Evolutionary conservation across 2,329 filamentous ascomycete species (phyloP).

Genomic region (Microdochium paspali): DNA sequence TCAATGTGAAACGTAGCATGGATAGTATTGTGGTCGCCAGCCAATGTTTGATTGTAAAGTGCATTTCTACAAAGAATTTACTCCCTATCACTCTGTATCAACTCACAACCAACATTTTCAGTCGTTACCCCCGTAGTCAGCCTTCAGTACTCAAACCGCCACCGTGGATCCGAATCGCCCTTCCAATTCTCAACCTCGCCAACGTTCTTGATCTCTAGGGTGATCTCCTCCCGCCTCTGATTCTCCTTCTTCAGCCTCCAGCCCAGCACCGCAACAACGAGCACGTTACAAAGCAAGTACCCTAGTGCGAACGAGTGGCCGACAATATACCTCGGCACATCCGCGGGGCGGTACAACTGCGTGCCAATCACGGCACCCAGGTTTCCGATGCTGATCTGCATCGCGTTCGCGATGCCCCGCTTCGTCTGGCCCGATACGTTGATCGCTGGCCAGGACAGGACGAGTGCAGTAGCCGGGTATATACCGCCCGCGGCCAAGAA

Average conservation of each 20-base stretch:
- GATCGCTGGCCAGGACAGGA: constrained; percentile 61
- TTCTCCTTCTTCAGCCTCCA: constrained; percentile 50
- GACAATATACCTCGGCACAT: constrained; percentile 53
- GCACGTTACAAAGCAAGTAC: constrained; percentile 50
- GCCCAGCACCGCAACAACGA: constrained; percentile 43
- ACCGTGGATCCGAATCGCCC: constrained; percentile 55
- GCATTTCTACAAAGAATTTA: not conserved
- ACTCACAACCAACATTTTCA: not conserved
- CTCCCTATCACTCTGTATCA: too few relatives aligned
- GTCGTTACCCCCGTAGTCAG: not conserved
- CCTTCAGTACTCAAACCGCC: constrained; percentile 51
- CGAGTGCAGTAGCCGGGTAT: constrained; percentile 54
- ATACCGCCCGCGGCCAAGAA: constrained; percentile 59
- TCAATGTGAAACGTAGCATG: too few relatives aligned
- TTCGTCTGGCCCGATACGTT: constrained; percentile 66
- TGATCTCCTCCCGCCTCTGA: constrained; percentile 31
- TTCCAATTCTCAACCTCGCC: constrained; percentile 43
- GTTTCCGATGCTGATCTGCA: constrained; percentile 66
- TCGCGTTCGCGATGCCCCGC: constrained; percentile 55
- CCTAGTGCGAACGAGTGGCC: constrained; percentile 59
- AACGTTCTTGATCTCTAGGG: constrained; percentile 35
- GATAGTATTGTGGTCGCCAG: too few relatives aligned
- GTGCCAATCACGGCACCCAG: constrained; percentile 60
- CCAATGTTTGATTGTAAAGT: too few relatives aligned
- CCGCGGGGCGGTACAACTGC: constrained; percentile 54